Percentiles rank a stretch among this genome's conserved stretches.
Evolutionary conservation across 73 alveolate genomes (phyloP).

Genomic region (Durusdinium trenchii): DNA sequence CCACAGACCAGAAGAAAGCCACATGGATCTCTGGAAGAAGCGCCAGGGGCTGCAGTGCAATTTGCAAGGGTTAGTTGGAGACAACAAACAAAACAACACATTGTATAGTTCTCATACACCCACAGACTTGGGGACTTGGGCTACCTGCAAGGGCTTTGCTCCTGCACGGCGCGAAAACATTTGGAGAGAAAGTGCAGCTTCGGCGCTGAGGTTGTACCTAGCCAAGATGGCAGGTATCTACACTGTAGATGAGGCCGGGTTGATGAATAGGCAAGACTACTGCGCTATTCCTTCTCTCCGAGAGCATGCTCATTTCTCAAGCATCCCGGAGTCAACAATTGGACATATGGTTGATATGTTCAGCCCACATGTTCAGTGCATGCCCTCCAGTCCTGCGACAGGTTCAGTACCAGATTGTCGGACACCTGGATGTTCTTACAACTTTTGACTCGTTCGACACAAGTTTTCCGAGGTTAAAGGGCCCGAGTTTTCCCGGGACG

Average conservation of each 20-base stretch:
- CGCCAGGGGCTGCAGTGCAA: no score
- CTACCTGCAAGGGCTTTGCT: no score
- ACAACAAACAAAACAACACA: no score
- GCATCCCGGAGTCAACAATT: no score
- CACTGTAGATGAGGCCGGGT: constrained; percentile 22
- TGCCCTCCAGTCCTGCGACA: background rate
- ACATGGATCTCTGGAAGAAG: no score
- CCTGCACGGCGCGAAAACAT: no score
- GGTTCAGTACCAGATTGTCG: constrained; percentile 45
- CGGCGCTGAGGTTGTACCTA: constrained; percentile 24
- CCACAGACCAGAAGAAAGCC: no score
- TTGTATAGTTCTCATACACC: no score
- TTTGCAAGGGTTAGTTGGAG: no score
- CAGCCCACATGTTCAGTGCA: background rate
- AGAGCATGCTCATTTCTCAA: no score
- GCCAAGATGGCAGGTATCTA: constrained; percentile 63
- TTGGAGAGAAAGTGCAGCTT: background rate
- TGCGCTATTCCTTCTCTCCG: no score
- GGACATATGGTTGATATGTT: background rate
- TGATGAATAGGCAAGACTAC: background rate
- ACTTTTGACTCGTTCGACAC: background rate
- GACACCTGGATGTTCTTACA: background rate
- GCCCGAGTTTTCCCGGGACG: constrained; percentile 56
- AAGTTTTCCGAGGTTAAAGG: constrained; percentile 33
- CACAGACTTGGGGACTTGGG: no score